These are phyloP conservation scores for Trichoderma virens DNA, from an alignment of 495 filamentous ascomycete species.

Conservation along the genomic window DNA sequence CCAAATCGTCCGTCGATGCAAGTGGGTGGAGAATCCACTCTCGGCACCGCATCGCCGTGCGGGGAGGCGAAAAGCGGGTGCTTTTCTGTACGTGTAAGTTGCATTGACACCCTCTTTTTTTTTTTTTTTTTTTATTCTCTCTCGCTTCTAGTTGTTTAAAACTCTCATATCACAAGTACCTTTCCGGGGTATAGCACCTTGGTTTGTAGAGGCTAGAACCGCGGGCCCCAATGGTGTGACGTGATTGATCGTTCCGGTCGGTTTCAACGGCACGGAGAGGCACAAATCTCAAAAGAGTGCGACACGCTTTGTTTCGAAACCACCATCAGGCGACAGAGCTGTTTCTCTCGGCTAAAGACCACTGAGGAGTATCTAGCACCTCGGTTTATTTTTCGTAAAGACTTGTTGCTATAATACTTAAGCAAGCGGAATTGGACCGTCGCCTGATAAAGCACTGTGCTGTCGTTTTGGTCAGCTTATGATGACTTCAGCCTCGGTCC, in stretches of 20 bases:
- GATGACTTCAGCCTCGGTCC: no score
- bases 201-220: not conserved
- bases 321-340: not conserved
- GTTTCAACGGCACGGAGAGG: not conserved
- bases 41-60: conserved; percentile 6
- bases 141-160: not conserved
- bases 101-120: not conserved
- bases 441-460: no score
- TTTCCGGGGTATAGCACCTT: no score
- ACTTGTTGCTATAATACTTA: no score
- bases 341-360: not conserved
- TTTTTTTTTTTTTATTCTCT: not conserved
- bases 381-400: no score
- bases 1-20: not conserved
- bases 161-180: no score
- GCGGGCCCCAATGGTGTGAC: not conserved
- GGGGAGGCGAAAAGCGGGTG: not conserved
- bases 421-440: no score
- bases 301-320: not conserved
- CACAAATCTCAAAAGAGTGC: not conserved
- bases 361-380: no score
- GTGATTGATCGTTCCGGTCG: conserved; percentile 3
- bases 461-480: no score
- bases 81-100: not conserved
- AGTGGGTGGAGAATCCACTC: not conserved